Evolutionary conservation across 257 asterid species (phyloP).

Genomic region (Plectranthus barbatus): DNA sequence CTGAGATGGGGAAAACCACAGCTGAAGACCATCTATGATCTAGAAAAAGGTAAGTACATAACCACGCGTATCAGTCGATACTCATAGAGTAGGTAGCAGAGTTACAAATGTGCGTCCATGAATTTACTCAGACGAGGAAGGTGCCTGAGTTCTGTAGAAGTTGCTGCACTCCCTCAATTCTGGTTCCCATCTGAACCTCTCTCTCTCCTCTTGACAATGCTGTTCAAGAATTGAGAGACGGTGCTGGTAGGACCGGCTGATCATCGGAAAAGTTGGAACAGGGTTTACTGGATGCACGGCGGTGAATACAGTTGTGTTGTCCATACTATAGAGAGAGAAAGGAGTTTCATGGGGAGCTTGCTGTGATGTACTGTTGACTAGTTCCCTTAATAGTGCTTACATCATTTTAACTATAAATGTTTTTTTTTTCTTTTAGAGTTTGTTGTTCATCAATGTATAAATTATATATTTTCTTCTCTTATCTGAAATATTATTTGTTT

Average conservation of each 20-base stretch:
- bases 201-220: neutral
- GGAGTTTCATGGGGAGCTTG: conserved; percentile 10
- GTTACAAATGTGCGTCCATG: conserved; percentile 1
- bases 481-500: neutral
- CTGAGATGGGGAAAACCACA: conserved; percentile 67
- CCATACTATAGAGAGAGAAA: conserved; percentile 9
- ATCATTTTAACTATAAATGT: conserved; percentile 1
- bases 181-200: neutral
- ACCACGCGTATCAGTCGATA: conserved; percentile 63
- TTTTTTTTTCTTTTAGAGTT: neutral
- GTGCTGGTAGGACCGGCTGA: neutral
- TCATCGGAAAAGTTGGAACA: neutral
- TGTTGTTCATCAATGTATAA: conserved; percentile 11
- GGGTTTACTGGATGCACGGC: neutral
- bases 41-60: conserved; percentile 92
- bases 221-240: conserved; percentile 8
- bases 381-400: conserved; percentile 9
- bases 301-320: conserved; percentile 15
- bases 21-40: conserved; percentile 83
- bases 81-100: conserved; percentile 32
- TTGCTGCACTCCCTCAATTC: conserved; percentile 3
- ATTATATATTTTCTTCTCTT: neutral
- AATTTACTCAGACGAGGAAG: conserved; percentile 1
- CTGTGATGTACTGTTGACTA: conserved; percentile 5
- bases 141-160: conserved; percentile 9